These are phyloP conservation scores for Chalciporus sphaerocephalus DNA, from an alignment of 768 basidiomycete species.

Conservation along the genomic window DNA sequence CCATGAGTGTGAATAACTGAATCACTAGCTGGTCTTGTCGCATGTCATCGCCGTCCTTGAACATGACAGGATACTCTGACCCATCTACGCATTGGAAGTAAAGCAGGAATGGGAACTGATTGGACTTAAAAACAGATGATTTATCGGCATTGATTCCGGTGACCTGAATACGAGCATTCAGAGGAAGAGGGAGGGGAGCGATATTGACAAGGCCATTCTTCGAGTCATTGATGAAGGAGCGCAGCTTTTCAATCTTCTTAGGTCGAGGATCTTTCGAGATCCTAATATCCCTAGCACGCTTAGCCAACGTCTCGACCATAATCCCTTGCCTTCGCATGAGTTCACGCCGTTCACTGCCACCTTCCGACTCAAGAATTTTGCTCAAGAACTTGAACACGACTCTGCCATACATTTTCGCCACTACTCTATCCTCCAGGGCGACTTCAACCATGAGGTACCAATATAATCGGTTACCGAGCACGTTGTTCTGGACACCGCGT, in stretches of 20 bases:
- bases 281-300: slow-evolving; percentile 82
- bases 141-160: slow-evolving; percentile 88
- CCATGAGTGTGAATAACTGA: slow-evolving; percentile 98
- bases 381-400: slow-evolving; percentile 90
- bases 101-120: slow-evolving; percentile 85
- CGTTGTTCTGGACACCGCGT: slow-evolving; percentile 74
- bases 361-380: slow-evolving; percentile 77
- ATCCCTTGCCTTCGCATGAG: slow-evolving; percentile 90
- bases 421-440: slow-evolving; percentile 76
- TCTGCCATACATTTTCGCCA: slow-evolving; percentile 90
- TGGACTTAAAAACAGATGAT: slow-evolving; percentile 96
- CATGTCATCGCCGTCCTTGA: slow-evolving; percentile 99
- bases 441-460: slow-evolving; percentile 99
- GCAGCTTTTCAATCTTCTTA: slow-evolving; percentile 96
- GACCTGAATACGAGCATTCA: slow-evolving; percentile 82
- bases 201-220: slow-evolving; percentile 82
- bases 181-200: slow-evolving; percentile 78
- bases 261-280: slow-evolving; percentile 89
- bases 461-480: slow-evolving; percentile 87
- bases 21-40: slow-evolving; percentile 98
- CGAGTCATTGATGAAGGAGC: slow-evolving; percentile 76
- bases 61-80: slow-evolving; percentile 89
- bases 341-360: slow-evolving; percentile 78
- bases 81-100: slow-evolving; percentile 86
- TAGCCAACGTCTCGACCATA: slow-evolving; percentile 79